Percentiles rank a stretch among this genome's conserved stretches.
phyloP scores from a whole-genome alignment of 2,329 filamentous ascomycete genomes.

The Leptographium lundbergii region DNA sequence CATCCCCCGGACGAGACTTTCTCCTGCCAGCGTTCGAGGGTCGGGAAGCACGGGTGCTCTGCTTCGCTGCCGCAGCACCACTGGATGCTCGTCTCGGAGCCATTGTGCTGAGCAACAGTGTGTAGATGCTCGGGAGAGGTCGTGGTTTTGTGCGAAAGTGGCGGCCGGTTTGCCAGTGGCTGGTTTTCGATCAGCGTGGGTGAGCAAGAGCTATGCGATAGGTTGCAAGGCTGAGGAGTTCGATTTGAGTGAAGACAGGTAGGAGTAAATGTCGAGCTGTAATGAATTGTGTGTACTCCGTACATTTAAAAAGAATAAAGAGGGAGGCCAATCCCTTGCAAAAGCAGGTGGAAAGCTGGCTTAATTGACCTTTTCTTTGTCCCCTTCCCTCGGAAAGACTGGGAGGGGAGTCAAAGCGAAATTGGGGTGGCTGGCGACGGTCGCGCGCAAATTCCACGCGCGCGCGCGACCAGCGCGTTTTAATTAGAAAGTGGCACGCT shows the following conservation, averaged over 20 bases:
- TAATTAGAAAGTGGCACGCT: not conserved
- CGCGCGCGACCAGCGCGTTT: not conserved
- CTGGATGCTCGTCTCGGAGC: slow-evolving; percentile 4
- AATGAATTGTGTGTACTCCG: not conserved
- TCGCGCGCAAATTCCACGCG: not conserved
- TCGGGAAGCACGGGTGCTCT: not conserved
- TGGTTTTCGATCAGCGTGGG: not conserved
- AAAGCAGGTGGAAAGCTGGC: not conserved
- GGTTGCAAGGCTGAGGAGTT: not conserved
- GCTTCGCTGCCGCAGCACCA: slow-evolving; percentile 3
- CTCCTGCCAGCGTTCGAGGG: slow-evolving; percentile 11
- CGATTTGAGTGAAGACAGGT: not conserved
- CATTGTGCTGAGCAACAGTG: slow-evolving; percentile 1
- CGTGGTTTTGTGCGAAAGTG: not conserved
- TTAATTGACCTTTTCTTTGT: not conserved
- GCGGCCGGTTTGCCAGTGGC: not conserved
- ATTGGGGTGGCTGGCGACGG: slow-evolving; percentile 8
- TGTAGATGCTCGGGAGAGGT: not conserved
- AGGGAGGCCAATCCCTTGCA: not conserved
- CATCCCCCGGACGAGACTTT: slow-evolving; percentile 24
- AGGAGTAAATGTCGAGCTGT: too few relatives aligned
- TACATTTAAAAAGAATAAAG: not conserved
- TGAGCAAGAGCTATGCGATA: not conserved
- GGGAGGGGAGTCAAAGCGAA: not conserved
- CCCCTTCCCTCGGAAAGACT: not conserved